These are phyloP conservation scores for Cubamyces lactineus DNA, from an alignment of 768 basidiomycete genomes.

Conservation along the genomic window DNA sequence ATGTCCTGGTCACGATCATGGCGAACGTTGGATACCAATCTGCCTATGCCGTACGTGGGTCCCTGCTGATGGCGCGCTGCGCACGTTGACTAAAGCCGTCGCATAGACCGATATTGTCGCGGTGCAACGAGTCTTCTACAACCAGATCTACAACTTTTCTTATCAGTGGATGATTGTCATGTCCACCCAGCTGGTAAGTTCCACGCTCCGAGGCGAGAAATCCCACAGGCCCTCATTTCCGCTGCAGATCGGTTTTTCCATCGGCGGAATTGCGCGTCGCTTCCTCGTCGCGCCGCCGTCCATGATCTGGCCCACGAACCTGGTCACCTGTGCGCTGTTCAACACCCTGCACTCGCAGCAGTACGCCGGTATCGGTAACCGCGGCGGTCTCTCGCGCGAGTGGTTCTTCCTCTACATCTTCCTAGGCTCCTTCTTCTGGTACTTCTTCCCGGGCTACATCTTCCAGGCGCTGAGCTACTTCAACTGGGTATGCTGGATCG, in stretches of 20 bases:
- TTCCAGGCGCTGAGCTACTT: conserved; percentile 51
- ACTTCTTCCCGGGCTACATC: conserved; percentile 74
- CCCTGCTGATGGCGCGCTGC: background rate
- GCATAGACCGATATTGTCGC: conserved; percentile 47
- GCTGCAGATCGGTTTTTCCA: conserved; percentile 42
- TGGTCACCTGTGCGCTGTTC: conserved; percentile 49
- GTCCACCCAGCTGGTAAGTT: conserved; percentile 39
- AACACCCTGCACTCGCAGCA: conserved; percentile 44
- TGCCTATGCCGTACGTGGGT: conserved; percentile 37
- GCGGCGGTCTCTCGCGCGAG: conserved; percentile 53
- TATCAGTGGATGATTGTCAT: conserved; percentile 47
- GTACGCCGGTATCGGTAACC: conserved; percentile 47
- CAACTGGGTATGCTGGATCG: conserved; percentile 67
- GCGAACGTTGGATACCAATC: conserved; percentile 39
- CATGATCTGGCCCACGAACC: conserved; percentile 50
- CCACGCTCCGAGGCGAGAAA: background rate
- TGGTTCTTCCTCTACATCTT: conserved; percentile 54
- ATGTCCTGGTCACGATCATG: conserved; percentile 54
- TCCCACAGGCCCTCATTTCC: background rate
- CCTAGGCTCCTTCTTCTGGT: conserved; percentile 44
- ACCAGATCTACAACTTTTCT: conserved; percentile 39
- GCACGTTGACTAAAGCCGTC: background rate
- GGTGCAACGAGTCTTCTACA: conserved; percentile 50
- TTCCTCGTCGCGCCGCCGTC: conserved; percentile 49
- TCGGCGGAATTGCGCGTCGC: conserved; percentile 49